A percentile compares a stretch with the other conserved stretches of the same genome.
These are phyloP conservation scores for Antitrichia curtipendula DNA, from an alignment of 225 moss, liverwort and hornwort genomes.

Conservation along the genomic window DNA sequence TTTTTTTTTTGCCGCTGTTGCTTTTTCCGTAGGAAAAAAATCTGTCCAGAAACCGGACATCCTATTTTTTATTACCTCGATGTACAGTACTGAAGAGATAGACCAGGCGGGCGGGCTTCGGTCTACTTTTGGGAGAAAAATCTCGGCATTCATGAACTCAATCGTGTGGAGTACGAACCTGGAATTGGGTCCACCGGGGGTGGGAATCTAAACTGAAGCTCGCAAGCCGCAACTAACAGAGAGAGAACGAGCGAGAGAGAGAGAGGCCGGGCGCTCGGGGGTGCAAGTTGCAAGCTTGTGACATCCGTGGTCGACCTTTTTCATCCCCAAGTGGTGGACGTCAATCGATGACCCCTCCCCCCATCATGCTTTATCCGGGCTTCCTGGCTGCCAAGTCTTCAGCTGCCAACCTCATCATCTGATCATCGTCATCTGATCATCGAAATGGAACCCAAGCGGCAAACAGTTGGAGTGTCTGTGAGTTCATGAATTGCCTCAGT, in stretches of 20 bases:
- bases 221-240: neutral
- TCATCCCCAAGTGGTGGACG: neutral
- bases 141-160: neutral
- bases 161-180: neutral
- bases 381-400: neutral
- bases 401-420: neutral
- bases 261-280: neutral
- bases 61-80: neutral
- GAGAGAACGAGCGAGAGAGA: neutral
- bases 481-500: no score
- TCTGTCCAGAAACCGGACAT: neutral
- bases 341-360: neutral
- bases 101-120: neutral
- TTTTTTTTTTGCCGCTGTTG: neutral
- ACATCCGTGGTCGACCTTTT: neutral
- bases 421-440: neutral
- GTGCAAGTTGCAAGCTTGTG: neutral
- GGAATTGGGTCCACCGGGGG: neutral
- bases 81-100: neutral
- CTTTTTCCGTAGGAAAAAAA: neutral
- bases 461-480: neutral
- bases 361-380: neutral
- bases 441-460: neutral
- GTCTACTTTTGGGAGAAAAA: neutral
- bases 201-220: neutral